A percentile compares a stretch with the other conserved stretches of the same genome.
Evolutionary conservation across 768 basidiomycete species (phyloP).

Genomic region (Collybia sordida): DNA sequence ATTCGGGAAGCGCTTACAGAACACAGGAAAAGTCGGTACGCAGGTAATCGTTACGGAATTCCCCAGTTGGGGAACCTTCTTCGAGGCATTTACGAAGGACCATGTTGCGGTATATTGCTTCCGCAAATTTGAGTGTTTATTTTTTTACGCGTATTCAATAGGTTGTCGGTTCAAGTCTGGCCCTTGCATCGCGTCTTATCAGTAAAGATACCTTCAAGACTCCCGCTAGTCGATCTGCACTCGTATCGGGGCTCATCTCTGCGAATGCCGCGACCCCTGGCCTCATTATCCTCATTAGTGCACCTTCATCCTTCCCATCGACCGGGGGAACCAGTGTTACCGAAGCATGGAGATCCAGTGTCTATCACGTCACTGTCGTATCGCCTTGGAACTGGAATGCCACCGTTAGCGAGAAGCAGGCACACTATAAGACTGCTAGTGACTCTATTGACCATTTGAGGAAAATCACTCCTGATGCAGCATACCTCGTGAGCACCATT

Average conservation of each 20-base stretch:
- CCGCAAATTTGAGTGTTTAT: not conserved
- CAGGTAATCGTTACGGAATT: conserved; percentile 35
- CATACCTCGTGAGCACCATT: conserved; percentile 37
- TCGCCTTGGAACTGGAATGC: conserved; percentile 48
- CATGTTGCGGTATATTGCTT: conserved; percentile 35
- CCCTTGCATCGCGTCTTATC: conserved; percentile 45
- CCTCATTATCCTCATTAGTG: conserved; percentile 40
- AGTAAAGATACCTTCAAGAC: conserved; percentile 37
- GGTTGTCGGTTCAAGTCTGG: conserved; percentile 38
- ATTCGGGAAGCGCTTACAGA: conserved; percentile 28
- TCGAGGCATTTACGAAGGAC: conserved; percentile 32
- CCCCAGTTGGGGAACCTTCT: conserved; percentile 40
- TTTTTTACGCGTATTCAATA: conserved; percentile 14
- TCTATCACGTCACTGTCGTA: conserved; percentile 46
- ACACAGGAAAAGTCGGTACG: conserved; percentile 22
- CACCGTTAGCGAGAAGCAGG: conserved; percentile 32
- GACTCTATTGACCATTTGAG: conserved; percentile 39
- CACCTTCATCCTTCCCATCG: conserved; percentile 33
- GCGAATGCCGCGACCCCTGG: conserved; percentile 35
- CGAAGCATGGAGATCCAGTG: conserved; percentile 40
- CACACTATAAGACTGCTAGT: conserved; percentile 31
- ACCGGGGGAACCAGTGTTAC: conserved; percentile 41
- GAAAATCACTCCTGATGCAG: conserved; percentile 41
- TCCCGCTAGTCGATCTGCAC: conserved; percentile 20
- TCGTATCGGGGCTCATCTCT: conserved; percentile 35